Evolutionary conservation across 2,329 filamentous ascomycete species (phyloP), one percentile per base, ranked within the genome.

Genomic region (Botryotinia narcissicola): DNA sequence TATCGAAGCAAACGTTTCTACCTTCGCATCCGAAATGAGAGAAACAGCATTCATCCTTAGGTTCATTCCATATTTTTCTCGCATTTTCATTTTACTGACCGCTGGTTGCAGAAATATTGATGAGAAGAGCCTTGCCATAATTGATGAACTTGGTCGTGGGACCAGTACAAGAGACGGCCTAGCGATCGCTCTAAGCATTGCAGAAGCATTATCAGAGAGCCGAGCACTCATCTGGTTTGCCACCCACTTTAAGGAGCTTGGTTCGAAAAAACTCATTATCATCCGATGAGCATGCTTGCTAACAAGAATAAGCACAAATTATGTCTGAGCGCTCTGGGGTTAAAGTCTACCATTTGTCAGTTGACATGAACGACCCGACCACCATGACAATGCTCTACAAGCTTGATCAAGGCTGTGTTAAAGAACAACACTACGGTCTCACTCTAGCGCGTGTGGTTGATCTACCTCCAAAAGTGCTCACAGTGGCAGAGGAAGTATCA

Each of bases 21-120:
- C 94, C 0, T 99, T 98, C 80, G 93, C 95, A 0, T 88, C 94
- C 0, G 96, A 99, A 82, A 98, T 99, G 96, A 88, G 93, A 60
- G 96, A 98, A 79, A 97, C 95, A 84, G 94, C 95, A 0, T 97
- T 97, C 81, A 98, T 99, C 72, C 83, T 98, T 1, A 88, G 90
- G 86, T 86, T 79, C 2, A 54, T 42, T 2, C 29, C 32, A 40
- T 6, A 44, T 29, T 48, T 25, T 37, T 14, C 16, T 25, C 29
- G 18, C 42, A 20, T 4, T 12, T 57, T 42, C 7, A 69, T 46
- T 18, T 35, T 73, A 25, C 66, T 75, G 29, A 73, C 48, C 29
- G 46, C 29, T 14, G n/a, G 10, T 44, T 42, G 14, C 48, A 87
- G 88, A 70, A 97, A 97, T 79, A 89, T 98, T 73, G 91, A 94